Percentiles rank a stretch among this genome's conserved stretches.
phyloP scores from a whole-genome alignment of 805 yeast genomes.

The Scheffersomyces stipitis region DNA sequence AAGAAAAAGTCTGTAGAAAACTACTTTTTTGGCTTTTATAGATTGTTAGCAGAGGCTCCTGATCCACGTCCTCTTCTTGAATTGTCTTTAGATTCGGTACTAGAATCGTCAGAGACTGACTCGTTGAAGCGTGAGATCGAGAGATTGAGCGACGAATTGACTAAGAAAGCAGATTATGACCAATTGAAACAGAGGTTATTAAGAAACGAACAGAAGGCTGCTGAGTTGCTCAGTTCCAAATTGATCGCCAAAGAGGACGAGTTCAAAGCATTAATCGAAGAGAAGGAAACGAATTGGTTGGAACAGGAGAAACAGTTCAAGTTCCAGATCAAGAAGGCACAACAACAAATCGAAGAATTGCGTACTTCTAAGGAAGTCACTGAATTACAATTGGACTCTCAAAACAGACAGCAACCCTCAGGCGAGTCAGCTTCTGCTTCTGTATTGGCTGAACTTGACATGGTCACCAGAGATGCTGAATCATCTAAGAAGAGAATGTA shows the following conservation, averaged over 20 bases:
- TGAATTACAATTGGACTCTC: constrained; percentile 53
- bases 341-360: constrained; percentile 60
- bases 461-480: constrained; percentile 75
- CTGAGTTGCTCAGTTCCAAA: constrained; percentile 52
- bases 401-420: constrained; percentile 35
- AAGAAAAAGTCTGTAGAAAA: constrained; percentile 75
- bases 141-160: constrained; percentile 55
- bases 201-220: constrained; percentile 60
- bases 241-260: constrained; percentile 75
- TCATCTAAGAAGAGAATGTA: constrained; percentile 62
- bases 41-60: constrained; percentile 83
- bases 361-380: constrained; percentile 65
- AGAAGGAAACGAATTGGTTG: constrained; percentile 69
- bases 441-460: constrained; percentile 54
- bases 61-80: constrained; percentile 86
- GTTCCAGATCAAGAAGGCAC: constrained; percentile 52
- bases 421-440: constrained; percentile 30
- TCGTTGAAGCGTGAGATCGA: constrained; percentile 50
- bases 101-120: constrained; percentile 52
- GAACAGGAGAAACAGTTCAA: constrained; percentile 53
- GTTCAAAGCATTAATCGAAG: constrained; percentile 64
- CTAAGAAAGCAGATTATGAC: constrained; percentile 76
- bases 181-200: constrained; percentile 62
- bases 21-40: constrained; percentile 71
- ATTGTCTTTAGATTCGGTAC: constrained; percentile 63